Evolutionary conservation across 2,329 filamentous ascomycete genomes (phyloP).

Genomic region (Pleomassaria siparia): DNA sequence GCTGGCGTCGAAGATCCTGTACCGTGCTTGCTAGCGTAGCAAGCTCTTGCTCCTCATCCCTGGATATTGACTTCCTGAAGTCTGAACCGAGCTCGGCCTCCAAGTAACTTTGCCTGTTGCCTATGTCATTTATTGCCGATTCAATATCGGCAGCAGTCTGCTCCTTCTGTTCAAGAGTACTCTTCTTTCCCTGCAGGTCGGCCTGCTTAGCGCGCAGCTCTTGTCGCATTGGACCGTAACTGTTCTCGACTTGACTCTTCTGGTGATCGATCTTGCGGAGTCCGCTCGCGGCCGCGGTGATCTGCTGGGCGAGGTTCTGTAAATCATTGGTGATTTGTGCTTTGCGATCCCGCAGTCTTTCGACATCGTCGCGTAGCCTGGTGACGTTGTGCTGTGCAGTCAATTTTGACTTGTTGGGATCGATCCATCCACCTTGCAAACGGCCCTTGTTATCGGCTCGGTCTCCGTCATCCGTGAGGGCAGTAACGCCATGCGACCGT

Average conservation of each 20-base stretch:
- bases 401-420: conserved; percentile 82
- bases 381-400: conserved; percentile 76
- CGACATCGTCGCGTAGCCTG: conserved; percentile 73
- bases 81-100: conserved; percentile 80
- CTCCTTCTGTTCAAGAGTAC: conserved; percentile 73
- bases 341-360: conserved; percentile 65
- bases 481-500: conserved; percentile 85
- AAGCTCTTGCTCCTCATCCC: conserved; percentile 79
- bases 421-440: conserved; percentile 91
- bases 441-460: conserved; percentile 93
- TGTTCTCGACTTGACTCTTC: conserved; percentile 74
- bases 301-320: conserved; percentile 81
- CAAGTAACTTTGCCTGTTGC: conserved; percentile 73
- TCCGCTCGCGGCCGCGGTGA: conserved; percentile 82
- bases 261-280: conserved; percentile 80
- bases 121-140: conserved; percentile 57
- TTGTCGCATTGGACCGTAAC: conserved; percentile 76
- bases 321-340: conserved; percentile 69
- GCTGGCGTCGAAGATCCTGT: conserved; percentile 74
- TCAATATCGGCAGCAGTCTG: conserved; percentile 68
- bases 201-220: conserved; percentile 76
- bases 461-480: conserved; percentile 93
- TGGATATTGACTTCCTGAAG: conserved; percentile 86
- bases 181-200: conserved; percentile 71
- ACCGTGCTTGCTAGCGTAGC: conserved; percentile 69